Evolutionary conservation across 345 rosid species (phyloP).

Genomic region (Geranium rotundifolium): DNA sequence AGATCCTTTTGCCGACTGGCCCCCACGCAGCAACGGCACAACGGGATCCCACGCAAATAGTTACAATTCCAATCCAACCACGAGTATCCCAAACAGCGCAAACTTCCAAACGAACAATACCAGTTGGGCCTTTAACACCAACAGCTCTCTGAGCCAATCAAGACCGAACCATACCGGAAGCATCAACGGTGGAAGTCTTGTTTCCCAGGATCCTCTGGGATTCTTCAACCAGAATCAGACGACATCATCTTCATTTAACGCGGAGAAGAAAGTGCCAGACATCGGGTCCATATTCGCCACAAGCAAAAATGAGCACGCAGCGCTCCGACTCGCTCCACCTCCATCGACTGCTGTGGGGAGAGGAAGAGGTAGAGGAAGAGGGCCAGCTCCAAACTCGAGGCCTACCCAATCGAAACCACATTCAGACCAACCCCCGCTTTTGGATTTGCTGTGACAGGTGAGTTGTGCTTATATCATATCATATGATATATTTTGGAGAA

Average conservation of each 20-base stretch:
- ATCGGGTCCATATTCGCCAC: constrained; percentile 62
- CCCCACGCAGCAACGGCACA: constrained; percentile 55
- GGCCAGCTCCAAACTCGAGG: no score
- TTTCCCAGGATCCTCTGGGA: constrained; percentile 34
- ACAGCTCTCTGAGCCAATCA: constrained; percentile 24
- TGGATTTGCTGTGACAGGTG: no score
- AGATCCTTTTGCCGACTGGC: constrained; percentile 95
- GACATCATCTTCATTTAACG: constrained; percentile 17
- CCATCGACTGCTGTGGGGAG: constrained; percentile 68
- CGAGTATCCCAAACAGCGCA: constrained; percentile 14
- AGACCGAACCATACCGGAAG: constrained; percentile 29
- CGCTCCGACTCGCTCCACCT: constrained; percentile 85
- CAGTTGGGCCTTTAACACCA: constrained; percentile 44
- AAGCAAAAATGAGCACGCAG: constrained; percentile 41
- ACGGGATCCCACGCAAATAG: constrained; percentile 3
- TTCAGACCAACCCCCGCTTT: no score
- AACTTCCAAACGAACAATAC: constrained; percentile 22
- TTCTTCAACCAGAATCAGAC: constrained; percentile 50
- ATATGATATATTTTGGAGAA: no score
- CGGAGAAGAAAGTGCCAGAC: constrained; percentile 45
- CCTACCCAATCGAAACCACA: no score
- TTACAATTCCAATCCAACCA: constrained; percentile 5
- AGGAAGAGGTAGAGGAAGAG: constrained; percentile 59
- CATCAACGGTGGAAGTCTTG: constrained; percentile 17
- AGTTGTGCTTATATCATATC: no score